Conservation (phyloP, 148 eudicot genomes). For the Vaccinium corymbosum region DNA sequence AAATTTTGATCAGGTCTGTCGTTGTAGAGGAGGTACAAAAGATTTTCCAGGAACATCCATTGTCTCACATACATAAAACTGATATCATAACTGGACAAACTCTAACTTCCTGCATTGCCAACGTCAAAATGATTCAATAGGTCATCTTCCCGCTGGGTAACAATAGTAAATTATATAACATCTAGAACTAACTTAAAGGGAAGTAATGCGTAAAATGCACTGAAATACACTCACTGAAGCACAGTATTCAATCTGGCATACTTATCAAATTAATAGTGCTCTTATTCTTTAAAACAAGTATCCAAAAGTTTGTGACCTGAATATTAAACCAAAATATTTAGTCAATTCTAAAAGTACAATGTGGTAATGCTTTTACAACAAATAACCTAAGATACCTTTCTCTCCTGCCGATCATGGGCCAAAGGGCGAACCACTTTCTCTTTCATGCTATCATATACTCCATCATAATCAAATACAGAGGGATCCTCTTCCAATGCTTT, state of each 20-base stretch:
- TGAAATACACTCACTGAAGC: neutral
- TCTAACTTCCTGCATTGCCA: neutral
- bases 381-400: conserved; percentile 42
- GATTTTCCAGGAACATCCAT: neutral
- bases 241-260: neutral
- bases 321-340: neutral
- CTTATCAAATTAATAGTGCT: neutral
- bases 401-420: conserved; percentile 63
- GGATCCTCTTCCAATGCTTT: conserved; percentile 94
- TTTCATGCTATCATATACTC: conserved; percentile 90
- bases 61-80: neutral
- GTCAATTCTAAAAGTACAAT: neutral
- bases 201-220: neutral
- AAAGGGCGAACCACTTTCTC: conserved; percentile 49
- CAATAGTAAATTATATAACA: neutral
- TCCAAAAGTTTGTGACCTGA: neutral
- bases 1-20: neutral
- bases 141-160: neutral
- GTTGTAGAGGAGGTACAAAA: neutral
- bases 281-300: neutral
- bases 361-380: neutral
- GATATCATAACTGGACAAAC: neutral
- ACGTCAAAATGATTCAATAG: neutral
- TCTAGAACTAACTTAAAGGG: neutral
- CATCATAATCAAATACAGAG: conserved; percentile 84